phyloP scores from a whole-genome alignment of 306 rosid genomes.

The Canavalia ensiformis region DNA sequence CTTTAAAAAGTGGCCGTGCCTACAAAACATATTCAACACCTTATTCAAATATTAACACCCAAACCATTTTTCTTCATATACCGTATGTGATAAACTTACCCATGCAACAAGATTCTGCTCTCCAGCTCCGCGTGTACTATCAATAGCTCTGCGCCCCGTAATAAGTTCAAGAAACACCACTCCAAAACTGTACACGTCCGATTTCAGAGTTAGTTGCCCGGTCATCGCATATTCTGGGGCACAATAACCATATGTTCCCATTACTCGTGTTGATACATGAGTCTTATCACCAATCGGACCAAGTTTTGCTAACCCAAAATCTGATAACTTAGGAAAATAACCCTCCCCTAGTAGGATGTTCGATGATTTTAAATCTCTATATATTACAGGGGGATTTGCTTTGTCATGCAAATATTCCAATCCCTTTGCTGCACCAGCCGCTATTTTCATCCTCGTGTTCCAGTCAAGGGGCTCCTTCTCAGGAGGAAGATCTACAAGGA shows the following conservation, averaged over 20 bases:
- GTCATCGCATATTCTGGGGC: constrained; percentile 92
- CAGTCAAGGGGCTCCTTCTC: constrained; percentile 79
- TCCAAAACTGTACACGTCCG: constrained; percentile 87
- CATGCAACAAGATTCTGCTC: constrained; percentile 85
- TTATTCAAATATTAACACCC: neutral
- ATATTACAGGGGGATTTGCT: constrained; percentile 78
- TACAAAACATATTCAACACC: constrained; percentile 38
- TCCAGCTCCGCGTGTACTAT: constrained; percentile 62
- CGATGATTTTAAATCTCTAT: constrained; percentile 83
- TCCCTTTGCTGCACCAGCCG: constrained; percentile 84
- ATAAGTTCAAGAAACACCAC: constrained; percentile 86
- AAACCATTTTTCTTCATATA: constrained; percentile 18
- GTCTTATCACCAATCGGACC: constrained; percentile 85
- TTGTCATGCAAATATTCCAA: constrained; percentile 86
- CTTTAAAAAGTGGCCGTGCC: constrained; percentile 80
- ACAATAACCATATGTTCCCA: constrained; percentile 92
- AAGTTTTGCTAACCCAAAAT: constrained; percentile 85
- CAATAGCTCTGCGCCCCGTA: constrained; percentile 85
- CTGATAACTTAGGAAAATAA: constrained; percentile 80
- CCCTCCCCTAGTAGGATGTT: constrained; percentile 83
- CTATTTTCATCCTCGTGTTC: constrained; percentile 92
- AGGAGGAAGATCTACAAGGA: constrained; percentile 68
- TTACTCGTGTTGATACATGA: constrained; percentile 80
- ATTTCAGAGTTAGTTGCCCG: constrained; percentile 81
- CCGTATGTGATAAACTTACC: constrained; percentile 58